Base-by-base conservation (phyloP, 2,329 filamentous ascomycete species). In the Botryotinia calthae region DNA sequence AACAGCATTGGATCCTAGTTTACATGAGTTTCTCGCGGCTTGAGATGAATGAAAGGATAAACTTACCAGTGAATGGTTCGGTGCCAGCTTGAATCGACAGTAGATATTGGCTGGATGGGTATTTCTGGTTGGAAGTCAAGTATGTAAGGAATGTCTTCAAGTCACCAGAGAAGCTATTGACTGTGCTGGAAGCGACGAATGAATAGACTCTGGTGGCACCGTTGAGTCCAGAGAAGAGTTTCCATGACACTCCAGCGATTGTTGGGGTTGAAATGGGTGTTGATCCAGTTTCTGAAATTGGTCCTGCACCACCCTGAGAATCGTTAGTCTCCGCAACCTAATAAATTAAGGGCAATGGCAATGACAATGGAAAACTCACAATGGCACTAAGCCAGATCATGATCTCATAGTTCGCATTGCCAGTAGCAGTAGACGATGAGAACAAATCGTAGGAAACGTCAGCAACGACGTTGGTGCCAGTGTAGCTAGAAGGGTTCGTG, bases 371-470 rank as follows among this genome's bases (percentile, higher is more conserved):
- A n/a, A 16, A 2, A 40, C 65, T 44, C 54, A 68, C 65, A 31
- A 89, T 81, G 44, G 86, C 87, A 5, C 82, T 84, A 40, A 88
- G 82, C 89, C 89, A 91, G 76, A 91, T 85, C 89, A 91, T 91
- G 77, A 91, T 83, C 81, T 91, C 89, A 78, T 88, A 90, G 76
- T 87, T 83, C n/a, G 84, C 79, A 59, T 82, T 84, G 44, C 81
- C 81, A 1, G 86, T 83, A 28, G 83, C 82, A 59, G 85, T 83
- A 42, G 80, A 78, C 12, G 83, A 82, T 25, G 88, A 88, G 82
- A 91, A 91, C 68, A 90, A 80, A 79, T 90, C 88, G 77, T 89
- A 91, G 22, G 88, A 84, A 25, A 91, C 88, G 77, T 91, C 85
- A 70, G 87, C 87, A 48, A 87, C 82, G 66, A 89, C 79, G 71